Conservation (phyloP, 768 basidiomycete species). For the Boletus huronensis region DNA sequence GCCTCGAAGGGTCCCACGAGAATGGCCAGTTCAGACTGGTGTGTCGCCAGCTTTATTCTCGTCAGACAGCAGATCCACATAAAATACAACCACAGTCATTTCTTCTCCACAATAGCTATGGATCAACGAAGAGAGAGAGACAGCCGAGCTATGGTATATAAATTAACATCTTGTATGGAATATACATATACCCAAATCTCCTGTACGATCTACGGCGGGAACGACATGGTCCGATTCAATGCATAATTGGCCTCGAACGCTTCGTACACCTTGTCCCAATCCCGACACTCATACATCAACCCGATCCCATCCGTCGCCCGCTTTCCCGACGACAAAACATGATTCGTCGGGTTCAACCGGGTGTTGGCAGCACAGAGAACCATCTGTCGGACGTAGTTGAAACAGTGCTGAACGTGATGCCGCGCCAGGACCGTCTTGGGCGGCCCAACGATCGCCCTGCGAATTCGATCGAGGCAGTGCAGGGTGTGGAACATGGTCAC, state of each 20-base stretch:
- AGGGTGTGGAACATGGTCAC: constrained; percentile 40
- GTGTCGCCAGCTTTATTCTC: neutral
- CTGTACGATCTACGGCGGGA: neutral
- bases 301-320: constrained; percentile 21
- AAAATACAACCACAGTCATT: neutral
- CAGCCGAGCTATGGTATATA: no score
- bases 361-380: constrained; percentile 35
- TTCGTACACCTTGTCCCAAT: constrained; percentile 23
- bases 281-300: constrained; percentile 19
- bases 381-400: constrained; percentile 41
- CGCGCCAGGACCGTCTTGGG: neutral
- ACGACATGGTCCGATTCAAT: constrained; percentile 20
- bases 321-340: constrained; percentile 8
- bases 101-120: neutral
- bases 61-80: neutral
- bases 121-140: no score
- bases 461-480: constrained; percentile 39
- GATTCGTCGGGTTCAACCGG: constrained; percentile 27
- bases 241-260: constrained; percentile 19
- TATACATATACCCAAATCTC: neutral
- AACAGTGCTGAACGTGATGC: constrained; percentile 31
- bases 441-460: constrained; percentile 17
- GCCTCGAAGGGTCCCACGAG: neutral
- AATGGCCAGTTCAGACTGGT: neutral
- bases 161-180: neutral